Evolutionary conservation across 306 rosid genomes (phyloP), one percentile per base, ranked within the genome.

Genomic region (Medicago ruthenica): DNA sequence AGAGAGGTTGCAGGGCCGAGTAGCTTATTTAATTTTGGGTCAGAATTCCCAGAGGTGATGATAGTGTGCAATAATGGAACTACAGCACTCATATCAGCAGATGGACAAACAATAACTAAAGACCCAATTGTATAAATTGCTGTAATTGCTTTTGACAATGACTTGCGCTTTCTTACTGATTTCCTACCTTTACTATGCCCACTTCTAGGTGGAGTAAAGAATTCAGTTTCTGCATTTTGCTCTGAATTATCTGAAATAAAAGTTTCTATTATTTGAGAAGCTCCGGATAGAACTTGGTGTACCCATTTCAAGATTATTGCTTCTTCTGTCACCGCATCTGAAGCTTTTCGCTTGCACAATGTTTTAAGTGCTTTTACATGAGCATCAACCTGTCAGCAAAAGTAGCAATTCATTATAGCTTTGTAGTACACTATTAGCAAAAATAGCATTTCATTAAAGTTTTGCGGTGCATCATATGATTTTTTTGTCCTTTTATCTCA

Each of bases 71-170:
- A 71, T 41, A 91, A 80, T 15, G 92, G 96, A 83, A 86, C 76
- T 40, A 90, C 50, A 27, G 83, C 34, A 70, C 67, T 87, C 83
- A 72, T 71, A 85, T 91, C 91, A 48, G 91, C 90, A 71, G 86
- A 71, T 14, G 95, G 95, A 84, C 94, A 88, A 65, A 88, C 83
- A 71, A 94, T 84, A 81, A 88, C 92, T 85, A 88, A 47, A 44
- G 96, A 87, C 71, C 98, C 98, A 67, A 90, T 85, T 34, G 98
- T 91, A 82, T 90, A 94, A 72, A 89, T 86, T 0, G 98, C 97
- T 17, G 90, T 83, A 44, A 83, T 81, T 76, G 90, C 90, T 85
- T 83, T 48, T 71, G 95, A 84, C 84, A 86, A 82, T 51, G 85
- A 79, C 83, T 76, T 85, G 78, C 83, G 65, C 80, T 48, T 67